Evolutionary conservation across 768 basidiomycete genomes (phyloP), one percentile per base, ranked within the genome.

Genomic region (Tulasnella sp.): DNA sequence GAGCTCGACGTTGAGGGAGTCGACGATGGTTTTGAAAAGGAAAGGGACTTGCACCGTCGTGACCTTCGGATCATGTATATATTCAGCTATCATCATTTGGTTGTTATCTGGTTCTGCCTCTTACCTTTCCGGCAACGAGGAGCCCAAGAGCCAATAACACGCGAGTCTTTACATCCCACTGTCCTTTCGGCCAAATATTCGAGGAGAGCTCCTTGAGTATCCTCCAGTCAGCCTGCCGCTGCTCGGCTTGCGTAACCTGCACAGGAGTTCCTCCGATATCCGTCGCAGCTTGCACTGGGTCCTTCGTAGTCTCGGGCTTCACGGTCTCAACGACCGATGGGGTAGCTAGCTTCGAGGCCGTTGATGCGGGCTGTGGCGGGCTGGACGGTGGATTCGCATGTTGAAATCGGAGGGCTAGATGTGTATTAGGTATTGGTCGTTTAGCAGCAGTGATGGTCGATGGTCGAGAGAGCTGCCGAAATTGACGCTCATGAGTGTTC

Each of bases 31-130:
- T 81, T 98, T 98, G 86, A 99, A 99, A 74, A 98, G 82, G 75
- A 93, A 86, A 0, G 97, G 97, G n/a, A 99, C 95, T 84, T 98
- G 96, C 0, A 99, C 97, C 78, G 98, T 99, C 72, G 98, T 81
- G 59, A 97, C 81, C 94, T 95, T 71, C 59, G 34, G 16, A n/a
- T 34, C 14, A 59, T 22, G 17, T 29, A 62, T 40, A n/a, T n/a
- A 7, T 29, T 67, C 26, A 75, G 39, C 16, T 52, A 35, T 32
- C 5, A 17, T 19, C 11, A 17, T 9, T 65, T 14, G 44, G 16
- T 59, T 16, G n/a, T 35, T n/a, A 16, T 19, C 52, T 59, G 63
- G 19, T 3, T 16, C 66, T 42, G n/a, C 17, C 32, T 77, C 84
- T 71, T 68, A 95, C 93, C 86, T 99, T 99, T 67, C 93, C 94